Evolutionary conservation across 2,329 filamentous ascomycete species (phyloP), one percentile per base, ranked within the genome.

Genomic region (Karstenula rhodostoma): DNA sequence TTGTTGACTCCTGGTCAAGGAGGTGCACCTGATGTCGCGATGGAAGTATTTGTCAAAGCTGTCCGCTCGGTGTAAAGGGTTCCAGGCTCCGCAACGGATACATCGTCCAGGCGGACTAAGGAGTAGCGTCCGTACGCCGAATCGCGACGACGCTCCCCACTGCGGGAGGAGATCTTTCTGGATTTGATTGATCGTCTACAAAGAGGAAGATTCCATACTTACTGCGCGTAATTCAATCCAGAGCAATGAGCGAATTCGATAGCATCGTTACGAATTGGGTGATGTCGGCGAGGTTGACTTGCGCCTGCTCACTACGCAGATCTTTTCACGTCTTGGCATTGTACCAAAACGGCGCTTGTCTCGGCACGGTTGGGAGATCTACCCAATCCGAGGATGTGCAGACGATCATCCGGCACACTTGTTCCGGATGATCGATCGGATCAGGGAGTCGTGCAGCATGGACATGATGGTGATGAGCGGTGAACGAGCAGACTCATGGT

Each of bases 271-370:
- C 60, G 9, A 55, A 63, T 67, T 58, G 57, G 65, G 62, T 59
- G 43, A 69, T 58, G 64, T 74, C 73, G 71, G 71, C 73, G 71
- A 75, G 64, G 64, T 74, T 61, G 54, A 67, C 49, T 59, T 59
- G 64, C 50, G 59, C 61, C 58, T 61, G 54, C 61, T 58, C 63
- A 43, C 60, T 60, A n/a, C 57, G 52, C 58, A 58, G 58, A 52
- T 57, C 37, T 62, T 56, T 49, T 44, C n/a, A 37, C 27, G 46
- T 42, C 67, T 72, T 73, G 69, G 67, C 65, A 44, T 29, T 44
- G 54, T 42, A 59, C 56, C 59, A 67, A 63, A 57, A 60, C 59
- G 59, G 57, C 57, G 59, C 55, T 9, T 53, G 27, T 67, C 60
- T 67, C 63, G 64, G 68, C 60, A 67, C 60, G 42, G 42, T 22